phyloP scores from a whole-genome alignment of 495 filamentous ascomycete genomes.

The Talaromyces thailandensis region DNA sequence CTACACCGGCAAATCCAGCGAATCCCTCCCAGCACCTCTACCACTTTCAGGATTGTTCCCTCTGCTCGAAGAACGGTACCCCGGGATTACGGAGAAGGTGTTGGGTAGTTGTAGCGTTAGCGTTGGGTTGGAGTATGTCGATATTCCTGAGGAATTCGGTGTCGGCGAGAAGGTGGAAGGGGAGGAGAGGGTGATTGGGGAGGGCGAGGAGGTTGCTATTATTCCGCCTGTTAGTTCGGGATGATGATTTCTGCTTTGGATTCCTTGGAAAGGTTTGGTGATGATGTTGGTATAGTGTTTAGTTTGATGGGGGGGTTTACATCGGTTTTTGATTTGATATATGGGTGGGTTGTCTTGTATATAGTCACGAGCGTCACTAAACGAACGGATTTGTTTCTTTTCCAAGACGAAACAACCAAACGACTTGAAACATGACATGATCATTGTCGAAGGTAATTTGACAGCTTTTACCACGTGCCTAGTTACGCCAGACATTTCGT shows the following conservation, averaged over 20 bases:
- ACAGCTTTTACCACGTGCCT: not conserved
- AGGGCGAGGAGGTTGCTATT: conserved; percentile 85
- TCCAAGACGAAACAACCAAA: too few relatives aligned
- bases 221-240: conserved; percentile 89
- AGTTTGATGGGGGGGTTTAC: not conserved
- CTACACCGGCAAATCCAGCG: conserved; percentile 62
- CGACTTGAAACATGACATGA: not conserved
- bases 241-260: conserved; percentile 9
- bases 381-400: too few relatives aligned
- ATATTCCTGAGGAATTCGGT: conserved; percentile 36
- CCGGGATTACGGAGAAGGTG: conserved; percentile 67
- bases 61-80: conserved; percentile 66
- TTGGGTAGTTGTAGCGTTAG: conserved; percentile 74
- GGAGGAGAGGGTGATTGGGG: conserved; percentile 53
- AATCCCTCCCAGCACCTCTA: conserved; percentile 66
- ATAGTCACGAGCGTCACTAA: not conserved
- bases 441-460: not conserved
- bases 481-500: not conserved
- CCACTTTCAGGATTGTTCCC: conserved; percentile 56
- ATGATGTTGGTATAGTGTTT: too few relatives aligned
- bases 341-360: not conserved
- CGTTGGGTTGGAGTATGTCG: conserved; percentile 81
- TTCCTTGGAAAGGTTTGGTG: not conserved
- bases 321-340: not conserved
- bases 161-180: conserved; percentile 14